Evolutionary conservation across 192 early-diverging fungal genomes (phyloP), one percentile per base, ranked within the genome.

Genomic region (Jimgerdemannia flammicorona): DNA sequence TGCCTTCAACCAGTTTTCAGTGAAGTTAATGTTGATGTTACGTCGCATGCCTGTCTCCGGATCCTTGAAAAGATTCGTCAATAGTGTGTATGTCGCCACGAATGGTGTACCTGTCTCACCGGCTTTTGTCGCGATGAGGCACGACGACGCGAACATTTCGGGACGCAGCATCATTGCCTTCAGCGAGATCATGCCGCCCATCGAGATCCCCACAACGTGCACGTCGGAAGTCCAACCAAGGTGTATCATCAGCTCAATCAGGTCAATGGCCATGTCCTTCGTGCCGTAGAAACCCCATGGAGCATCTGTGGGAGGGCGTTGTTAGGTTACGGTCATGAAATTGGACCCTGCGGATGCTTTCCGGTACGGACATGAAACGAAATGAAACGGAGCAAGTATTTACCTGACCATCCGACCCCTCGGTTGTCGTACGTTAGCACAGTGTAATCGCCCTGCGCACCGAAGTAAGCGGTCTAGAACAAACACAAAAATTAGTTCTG

Each of bases 381-480:
- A 29, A 74, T 72, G 49, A 81, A 81, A 44, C 54, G 43, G 3
- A 68, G 70, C 3, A 54, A 44, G 3, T 79, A 1, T 78, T 79
- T 69, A 78, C 84, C 85, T 9, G 84, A 83, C 74, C 83, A 81
- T 11, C 95, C 93, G 29, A 91, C 89, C n/a, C 93, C 95, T 59
- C 93, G 86, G 83, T 93, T 93, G 76, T 96, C 95, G 77, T 94
- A 96, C n/a, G 92, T 87, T 40, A 91, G 87, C 3, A 90, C 81
- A 4, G 89, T 90, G 78, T 89, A 94, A 39, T 92, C 88, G 17
- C 84, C 86, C 18, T 86, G 85, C 14, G 77, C 67, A 3, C 87
- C 84, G 81, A 96, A 94, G 70, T 92, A 85, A 8, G 84, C 79
- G 3, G 88, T 86, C 80, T 94, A 59, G 14, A 59, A 39, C 4